Evolutionary conservation across 176 grass and related monocot genomes (phyloP).

Genomic region (Oryza meyeriana): DNA sequence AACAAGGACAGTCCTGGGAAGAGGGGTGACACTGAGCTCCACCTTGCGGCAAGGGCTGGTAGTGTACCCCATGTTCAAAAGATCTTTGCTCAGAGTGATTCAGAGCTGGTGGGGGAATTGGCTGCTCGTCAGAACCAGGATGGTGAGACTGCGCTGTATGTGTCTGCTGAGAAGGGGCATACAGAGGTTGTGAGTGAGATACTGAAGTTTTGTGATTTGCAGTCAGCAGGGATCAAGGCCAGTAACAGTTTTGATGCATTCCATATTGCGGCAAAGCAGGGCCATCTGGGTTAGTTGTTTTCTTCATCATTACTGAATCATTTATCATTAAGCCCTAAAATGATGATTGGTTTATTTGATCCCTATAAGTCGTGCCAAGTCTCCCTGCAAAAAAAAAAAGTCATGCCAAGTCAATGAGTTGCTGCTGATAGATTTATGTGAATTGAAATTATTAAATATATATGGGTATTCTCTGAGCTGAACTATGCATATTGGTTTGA

Average conservation of each 20-base stretch:
- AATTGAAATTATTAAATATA: slow-evolving; percentile 5
- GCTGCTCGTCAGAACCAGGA: slow-evolving; percentile 62
- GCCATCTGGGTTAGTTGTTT: slow-evolving; percentile 74
- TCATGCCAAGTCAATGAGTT: not conserved
- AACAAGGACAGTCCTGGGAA: slow-evolving; percentile 81
- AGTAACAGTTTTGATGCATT: slow-evolving; percentile 78
- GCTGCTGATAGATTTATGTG: not conserved
- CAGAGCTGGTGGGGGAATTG: slow-evolving; percentile 49
- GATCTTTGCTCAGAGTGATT: slow-evolving; percentile 56
- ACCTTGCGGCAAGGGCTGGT: slow-evolving; percentile 80
- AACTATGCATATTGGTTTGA: not conserved
- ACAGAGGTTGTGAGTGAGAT: slow-evolving; percentile 75
- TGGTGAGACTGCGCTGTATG: slow-evolving; percentile 80
- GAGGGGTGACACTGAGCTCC: slow-evolving; percentile 65
- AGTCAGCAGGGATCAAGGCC: slow-evolving; percentile 72
- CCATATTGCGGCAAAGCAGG: slow-evolving; percentile 88
- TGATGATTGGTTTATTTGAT: not conserved
- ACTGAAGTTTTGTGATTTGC: slow-evolving; percentile 61
- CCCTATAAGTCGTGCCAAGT: not conserved
- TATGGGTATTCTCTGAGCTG: not conserved
- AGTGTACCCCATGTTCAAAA: slow-evolving; percentile 56
- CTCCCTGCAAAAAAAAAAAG: no score
- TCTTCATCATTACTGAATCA: not conserved
- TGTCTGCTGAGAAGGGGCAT: slow-evolving; percentile 78
- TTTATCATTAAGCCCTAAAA: not conserved